These are phyloP conservation scores for Boletus insuetus DNA, from an alignment of 768 basidiomycete genomes.

Conservation along the genomic window DNA sequence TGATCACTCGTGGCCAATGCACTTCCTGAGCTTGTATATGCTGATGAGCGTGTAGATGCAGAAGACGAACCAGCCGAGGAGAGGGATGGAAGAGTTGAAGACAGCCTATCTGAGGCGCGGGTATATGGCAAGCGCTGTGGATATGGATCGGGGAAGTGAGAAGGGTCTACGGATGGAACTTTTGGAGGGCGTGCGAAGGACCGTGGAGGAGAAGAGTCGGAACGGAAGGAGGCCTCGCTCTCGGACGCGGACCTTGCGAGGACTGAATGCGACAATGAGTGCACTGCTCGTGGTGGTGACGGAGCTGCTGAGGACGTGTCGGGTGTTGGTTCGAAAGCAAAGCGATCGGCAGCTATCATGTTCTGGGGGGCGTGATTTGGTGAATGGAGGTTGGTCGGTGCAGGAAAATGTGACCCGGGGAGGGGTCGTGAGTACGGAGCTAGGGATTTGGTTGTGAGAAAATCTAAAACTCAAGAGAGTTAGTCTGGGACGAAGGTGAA, in stretches of 20 bases:
- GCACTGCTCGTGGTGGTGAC: slow-evolving; percentile 22
- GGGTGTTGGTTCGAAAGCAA: slow-evolving; percentile 5
- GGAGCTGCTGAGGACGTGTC: slow-evolving; percentile 22
- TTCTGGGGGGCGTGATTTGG: slow-evolving; percentile 16
- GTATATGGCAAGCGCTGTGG: slow-evolving; percentile 54
- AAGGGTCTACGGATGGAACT: slow-evolving; percentile 53
- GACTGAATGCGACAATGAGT: slow-evolving; percentile 32
- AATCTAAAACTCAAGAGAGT: slow-evolving; percentile 26
- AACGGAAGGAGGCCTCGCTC: slow-evolving; percentile 37
- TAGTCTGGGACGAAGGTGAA: slow-evolving; percentile 13
- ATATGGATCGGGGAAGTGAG: slow-evolving; percentile 71
- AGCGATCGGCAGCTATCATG: slow-evolving; percentile 22
- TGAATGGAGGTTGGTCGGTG: slow-evolving; percentile 32
- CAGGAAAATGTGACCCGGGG: slow-evolving; percentile 38
- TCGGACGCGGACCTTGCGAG: slow-evolving; percentile 41
- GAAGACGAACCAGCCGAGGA: slow-evolving; percentile 72
- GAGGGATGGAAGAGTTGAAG: slow-evolving; percentile 51
- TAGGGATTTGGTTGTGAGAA: slow-evolving; percentile 30
- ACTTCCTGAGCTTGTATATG: slow-evolving; percentile 73
- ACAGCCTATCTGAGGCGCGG: slow-evolving; percentile 32
- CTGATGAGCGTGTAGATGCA: slow-evolving; percentile 70
- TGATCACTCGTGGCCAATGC: slow-evolving; percentile 59
- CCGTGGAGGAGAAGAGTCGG: slow-evolving; percentile 34
- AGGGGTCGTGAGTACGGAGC: slow-evolving; percentile 32
- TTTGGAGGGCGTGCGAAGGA: slow-evolving; percentile 45